Evolutionary conservation across 345 rosid species (phyloP), one percentile per base, ranked within the genome.

Genomic region (Linum lewisii): DNA sequence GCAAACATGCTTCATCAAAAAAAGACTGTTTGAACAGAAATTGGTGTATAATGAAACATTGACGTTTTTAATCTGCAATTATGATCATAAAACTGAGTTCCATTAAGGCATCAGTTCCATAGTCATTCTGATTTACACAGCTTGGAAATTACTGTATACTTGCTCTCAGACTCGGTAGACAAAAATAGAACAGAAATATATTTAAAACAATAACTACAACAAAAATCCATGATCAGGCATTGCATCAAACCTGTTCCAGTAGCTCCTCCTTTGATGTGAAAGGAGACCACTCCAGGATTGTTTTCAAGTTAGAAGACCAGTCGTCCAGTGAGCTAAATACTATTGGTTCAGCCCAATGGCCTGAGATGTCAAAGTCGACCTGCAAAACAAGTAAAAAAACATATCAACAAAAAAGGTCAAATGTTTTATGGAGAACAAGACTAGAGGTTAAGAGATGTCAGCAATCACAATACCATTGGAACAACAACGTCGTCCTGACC

Each of bases 401-500:
- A 42, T 42, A 57, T 15, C 18, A 47, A n/a, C 24, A 21, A 53
- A 7, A 6, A 45, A 59, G 45, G 60, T 29, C n/a, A 56, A 9
- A 57, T 21, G 7, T 42, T 42, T 42, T 42, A 3, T 42, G 47
- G 47, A 11, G 16, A 4, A 42, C 18, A 42, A 42, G 18, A 42
- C 14, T 42, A 2, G 4, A 42, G 47, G 14, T 42, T 42, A 42
- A 42, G 47, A 42, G 18, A 11, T 11, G 18, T 42, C 2, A 42
- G 18, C 3, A 42, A 42, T 11, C 47, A 7, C 61, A 69, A 60
- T 29, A 92, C 98, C 98, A 92, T 83, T 53, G 97, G 97, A 70
- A 88, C 97, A 75, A 85, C 77, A 68, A 92, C 91, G 60, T 92
- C 97, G 78, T 92, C 91, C 83, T 83, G 98, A 49, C 86, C 83